Base-by-base conservation (phyloP, 2,329 filamentous ascomycete species). In the Talaromyces rugulosus region DNA sequence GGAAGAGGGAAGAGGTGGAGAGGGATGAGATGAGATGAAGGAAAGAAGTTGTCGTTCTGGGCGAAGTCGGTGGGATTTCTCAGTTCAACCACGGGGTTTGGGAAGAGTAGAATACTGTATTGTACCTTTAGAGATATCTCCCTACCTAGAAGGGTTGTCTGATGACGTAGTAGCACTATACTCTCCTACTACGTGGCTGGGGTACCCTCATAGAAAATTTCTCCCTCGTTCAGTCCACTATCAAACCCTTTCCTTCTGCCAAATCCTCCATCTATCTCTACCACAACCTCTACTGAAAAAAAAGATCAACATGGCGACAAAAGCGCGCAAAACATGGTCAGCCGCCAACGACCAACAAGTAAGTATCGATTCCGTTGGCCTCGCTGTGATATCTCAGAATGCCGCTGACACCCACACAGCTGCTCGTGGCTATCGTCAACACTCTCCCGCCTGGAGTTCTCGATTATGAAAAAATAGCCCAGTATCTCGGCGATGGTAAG, bases 401-500 rank as follows among this genome's bases (percentile, higher is more conserved):
- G 1, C 3, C 12, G 18, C 44, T 47, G 18, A 47, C 16, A 7
- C 28, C 5, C 30, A 16, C 18, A 5, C 14, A 60, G 52, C 52
- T 60, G 2, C 55, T 60, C n/a, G 12, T 60, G 6, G n/a, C 52
- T 2, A 23, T 60, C 5, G 28, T 60, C 14, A 50, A 60, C 5
- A 30, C 7, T 7, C 36, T 60, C 0, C 36, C 53, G 0, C 2
- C 52, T 6, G 31, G 14, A 28, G 27, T 36, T 1, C 31, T 60
- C 2, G 23, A 60, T 23, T 56, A 56, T 6, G 40, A 18, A 4
- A 50, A 56, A 27, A n/a, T 60, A 8, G 59, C 59, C 30, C 52
- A 51, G 11, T 4, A 47, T 18, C 18, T 60, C 11, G 58, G 58
- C 18, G 28, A 56, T 56, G 59, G 59, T 60, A 60, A 60, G 8